phyloP scores from a whole-genome alignment of 768 basidiomycete species.

The Mycena olivaceomarginata region DNA sequence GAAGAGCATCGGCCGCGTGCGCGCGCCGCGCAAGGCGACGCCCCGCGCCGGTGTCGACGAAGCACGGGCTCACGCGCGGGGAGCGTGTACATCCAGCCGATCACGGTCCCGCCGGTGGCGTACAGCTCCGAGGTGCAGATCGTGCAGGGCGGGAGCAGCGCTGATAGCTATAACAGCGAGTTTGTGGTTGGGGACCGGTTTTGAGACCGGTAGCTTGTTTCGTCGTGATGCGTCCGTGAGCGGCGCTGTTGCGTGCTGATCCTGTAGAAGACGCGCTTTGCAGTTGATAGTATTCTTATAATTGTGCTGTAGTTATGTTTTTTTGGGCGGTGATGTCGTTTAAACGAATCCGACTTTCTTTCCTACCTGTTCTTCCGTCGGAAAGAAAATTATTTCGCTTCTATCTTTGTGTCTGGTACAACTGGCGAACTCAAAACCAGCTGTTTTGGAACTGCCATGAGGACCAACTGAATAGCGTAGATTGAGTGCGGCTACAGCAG shows the following conservation, averaged over 20 bases:
- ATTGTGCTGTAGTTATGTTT: not conserved
- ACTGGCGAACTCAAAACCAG: too few relatives aligned
- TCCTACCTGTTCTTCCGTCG: not conserved
- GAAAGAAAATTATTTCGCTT: too few relatives aligned
- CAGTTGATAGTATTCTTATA: not conserved
- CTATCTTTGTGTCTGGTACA: too few relatives aligned
- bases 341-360: not conserved
- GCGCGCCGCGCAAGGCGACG: conserved; percentile 38
- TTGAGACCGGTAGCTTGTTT: not conserved
- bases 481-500: too few relatives aligned
- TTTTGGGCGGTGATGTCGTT: conserved; percentile 6
- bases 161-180: conserved; percentile 42
- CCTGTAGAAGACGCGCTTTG: conserved; percentile 3
- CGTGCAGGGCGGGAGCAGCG: conserved; percentile 42
- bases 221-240: too few relatives aligned
- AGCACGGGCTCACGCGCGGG: conserved; percentile 38
- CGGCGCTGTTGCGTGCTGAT: not conserved
- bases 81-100: conserved; percentile 45
- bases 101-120: conserved; percentile 35
- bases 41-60: conserved; percentile 37
- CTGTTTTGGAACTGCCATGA: too few relatives aligned
- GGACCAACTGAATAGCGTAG: too few relatives aligned
- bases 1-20: conserved; percentile 43
- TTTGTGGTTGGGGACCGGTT: conserved; percentile 26
- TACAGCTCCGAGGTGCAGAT: conserved; percentile 41